Evolutionary conservation across 2,329 filamentous ascomycete genomes (phyloP).

Genomic region (Phialophora verrucosa): DNA sequence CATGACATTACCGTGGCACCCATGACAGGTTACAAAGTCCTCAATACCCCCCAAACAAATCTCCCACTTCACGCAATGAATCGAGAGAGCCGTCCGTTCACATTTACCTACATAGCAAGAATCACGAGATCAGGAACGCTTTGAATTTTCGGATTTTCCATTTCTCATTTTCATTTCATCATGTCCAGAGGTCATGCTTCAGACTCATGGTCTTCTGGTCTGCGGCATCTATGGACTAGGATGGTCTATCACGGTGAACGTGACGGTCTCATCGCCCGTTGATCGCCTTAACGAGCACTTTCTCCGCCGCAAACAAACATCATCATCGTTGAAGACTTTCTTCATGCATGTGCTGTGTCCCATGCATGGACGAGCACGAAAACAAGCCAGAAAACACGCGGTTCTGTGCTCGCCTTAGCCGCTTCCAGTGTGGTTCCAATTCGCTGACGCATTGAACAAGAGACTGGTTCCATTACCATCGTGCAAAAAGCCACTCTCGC

Average conservation of each 20-base stretch:
- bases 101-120: neutral
- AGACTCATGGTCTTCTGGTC: neutral
- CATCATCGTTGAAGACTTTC: neutral
- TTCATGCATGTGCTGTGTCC: neutral
- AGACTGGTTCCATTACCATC: neutral
- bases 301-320: neutral
- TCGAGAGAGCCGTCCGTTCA: neutral
- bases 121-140: neutral
- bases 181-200: neutral
- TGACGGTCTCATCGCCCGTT: neutral
- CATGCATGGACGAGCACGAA: neutral
- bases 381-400: neutral
- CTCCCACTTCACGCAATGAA: constrained; percentile 58
- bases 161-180: neutral
- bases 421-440: neutral
- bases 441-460: neutral
- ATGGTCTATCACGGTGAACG: neutral
- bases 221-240: neutral
- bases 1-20: constrained; percentile 2
- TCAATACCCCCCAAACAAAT: constrained; percentile 56
- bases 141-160: neutral
- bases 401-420: neutral
- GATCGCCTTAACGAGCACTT: neutral
- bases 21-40: constrained; percentile 28
- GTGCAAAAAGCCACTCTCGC: neutral